Evolutionary conservation across 176 grass and related monocot species (phyloP), one percentile per base, ranked within the genome.

Genomic region (Echinochloa phyllopogon): DNA sequence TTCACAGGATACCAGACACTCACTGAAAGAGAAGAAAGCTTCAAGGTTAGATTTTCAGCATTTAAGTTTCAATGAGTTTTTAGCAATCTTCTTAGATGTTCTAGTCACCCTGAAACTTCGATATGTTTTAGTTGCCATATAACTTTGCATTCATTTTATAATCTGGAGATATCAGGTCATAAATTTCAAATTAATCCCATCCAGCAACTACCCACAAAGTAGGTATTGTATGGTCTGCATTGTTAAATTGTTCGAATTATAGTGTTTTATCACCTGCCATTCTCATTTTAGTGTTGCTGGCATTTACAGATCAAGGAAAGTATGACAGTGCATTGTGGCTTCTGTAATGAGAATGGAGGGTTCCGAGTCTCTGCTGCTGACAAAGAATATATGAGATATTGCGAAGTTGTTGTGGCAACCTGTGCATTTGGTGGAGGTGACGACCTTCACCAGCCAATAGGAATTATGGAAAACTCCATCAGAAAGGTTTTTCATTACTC

Each of bases 381-480:
- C 68, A 92, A 86, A 86, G 85, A 87, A 67, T 98, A 88, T 43
- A 92, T 95, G 96, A 79, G 18, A 86, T 83, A 84, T 67, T 98
- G 96, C 78, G 70, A 73, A 62, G 89, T 87, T 10, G 84, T 94
- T 79, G 87, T 98, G 44, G 91, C 93, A 39, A 96, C 93, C 55
- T 98, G 96, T 94, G 96, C 96, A 72, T 98, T 98, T 92, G 96
- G 93, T 70, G 93, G 96, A 74, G 96, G 93, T 40, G 93, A 98
- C 55, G 86, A 98, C 89, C 93, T 98, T 65, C 92, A 98, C 86
- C 96, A 96, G 82, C 96, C 96, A 81, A 91, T 96, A 83, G 96
- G 89, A 25, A 98, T 96, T 93, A 92, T 88, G 27, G 59, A 96
- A 82, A 67, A 74, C 44, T 95, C 96, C 41, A 51, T 88, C 75